phyloP scores from a whole-genome alignment of 192 early-diverging fungal genomes.

The Backusella macrospora region DNA sequence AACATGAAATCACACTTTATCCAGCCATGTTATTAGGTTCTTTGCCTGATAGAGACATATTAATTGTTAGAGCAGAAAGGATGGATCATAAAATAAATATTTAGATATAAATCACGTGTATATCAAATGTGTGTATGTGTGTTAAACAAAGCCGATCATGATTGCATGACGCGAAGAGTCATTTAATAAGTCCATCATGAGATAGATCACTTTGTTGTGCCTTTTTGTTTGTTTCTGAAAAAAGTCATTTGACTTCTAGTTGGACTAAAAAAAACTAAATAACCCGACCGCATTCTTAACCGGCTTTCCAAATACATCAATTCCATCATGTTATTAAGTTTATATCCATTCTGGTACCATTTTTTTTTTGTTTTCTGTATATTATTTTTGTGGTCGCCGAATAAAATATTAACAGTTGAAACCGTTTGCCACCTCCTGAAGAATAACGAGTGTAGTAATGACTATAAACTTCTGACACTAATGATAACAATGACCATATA shows the following conservation, averaged over 20 bases:
- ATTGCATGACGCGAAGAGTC: conserved; percentile 16
- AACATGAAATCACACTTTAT: conserved; percentile 25
- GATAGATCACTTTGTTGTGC: not conserved
- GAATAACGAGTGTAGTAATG: not conserved
- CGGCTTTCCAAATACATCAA: conserved; percentile 12
- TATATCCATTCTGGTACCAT: not conserved
- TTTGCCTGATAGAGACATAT: conserved; percentile 32
- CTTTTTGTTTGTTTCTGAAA: conserved; percentile 15
- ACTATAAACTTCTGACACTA: not conserved
- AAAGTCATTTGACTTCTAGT: conserved; percentile 13
- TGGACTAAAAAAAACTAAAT: not conserved
- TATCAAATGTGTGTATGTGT: not conserved
- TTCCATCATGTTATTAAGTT: not conserved
- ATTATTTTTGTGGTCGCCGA: not conserved
- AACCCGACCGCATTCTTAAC: conserved; percentile 9
- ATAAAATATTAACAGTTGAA: not conserved
- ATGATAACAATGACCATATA: not conserved
- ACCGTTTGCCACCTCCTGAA: not conserved
- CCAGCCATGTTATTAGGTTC: conserved; percentile 24
- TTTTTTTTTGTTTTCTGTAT: not conserved
- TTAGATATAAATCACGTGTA: conserved; percentile 19
- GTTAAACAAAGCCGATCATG: conserved; percentile 15
- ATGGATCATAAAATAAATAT: conserved; percentile 27
- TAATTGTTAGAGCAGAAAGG: conserved; percentile 24
- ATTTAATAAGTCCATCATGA: not conserved